Conservation (phyloP, 495 filamentous ascomycete species). For the Monascus purpureus region DNA sequence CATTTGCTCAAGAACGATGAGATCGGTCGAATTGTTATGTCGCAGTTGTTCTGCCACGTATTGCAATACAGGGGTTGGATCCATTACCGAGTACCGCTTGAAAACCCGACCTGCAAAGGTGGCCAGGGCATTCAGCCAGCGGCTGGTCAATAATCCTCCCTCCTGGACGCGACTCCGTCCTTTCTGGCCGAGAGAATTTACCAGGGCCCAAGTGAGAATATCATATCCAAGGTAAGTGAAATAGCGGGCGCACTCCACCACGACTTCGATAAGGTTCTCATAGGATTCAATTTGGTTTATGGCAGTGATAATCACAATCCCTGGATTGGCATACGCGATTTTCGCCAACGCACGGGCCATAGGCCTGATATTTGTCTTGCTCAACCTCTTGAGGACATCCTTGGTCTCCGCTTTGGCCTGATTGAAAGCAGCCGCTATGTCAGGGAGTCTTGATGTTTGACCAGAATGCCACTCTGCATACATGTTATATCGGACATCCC, state of each 20-base stretch:
- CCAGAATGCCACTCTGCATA: conserved; percentile 88
- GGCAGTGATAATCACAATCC: conserved; percentile 79
- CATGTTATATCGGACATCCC: conserved; percentile 66
- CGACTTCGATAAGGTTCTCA: conserved; percentile 79
- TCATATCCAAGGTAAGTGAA: conserved; percentile 90
- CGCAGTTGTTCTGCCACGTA: conserved; percentile 77
- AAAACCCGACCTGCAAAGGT: conserved; percentile 80
- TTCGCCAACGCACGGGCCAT: conserved; percentile 83
- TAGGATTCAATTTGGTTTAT: conserved; percentile 82
- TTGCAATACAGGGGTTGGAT: conserved; percentile 70
- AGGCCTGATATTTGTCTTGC: conserved; percentile 64
- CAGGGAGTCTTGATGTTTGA: conserved; percentile 56
- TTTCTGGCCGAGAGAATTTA: conserved; percentile 63
- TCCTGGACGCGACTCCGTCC: conserved; percentile 66
- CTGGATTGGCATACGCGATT: conserved; percentile 71
- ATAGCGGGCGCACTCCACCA: conserved; percentile 86
- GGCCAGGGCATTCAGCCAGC: conserved; percentile 76
- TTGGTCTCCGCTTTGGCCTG: conserved; percentile 63
- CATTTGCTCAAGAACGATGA: conserved; percentile 78
- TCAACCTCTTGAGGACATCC: conserved; percentile 70
- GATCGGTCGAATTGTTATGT: conserved; percentile 66
- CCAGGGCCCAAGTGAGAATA: conserved; percentile 75
- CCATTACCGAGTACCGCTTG: conserved; percentile 66
- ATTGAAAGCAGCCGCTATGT: conserved; percentile 67
- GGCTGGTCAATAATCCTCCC: conserved; percentile 72